Conservation (phyloP, 139 green algal species). For the Chlamydomonas schloesseri region DNA sequence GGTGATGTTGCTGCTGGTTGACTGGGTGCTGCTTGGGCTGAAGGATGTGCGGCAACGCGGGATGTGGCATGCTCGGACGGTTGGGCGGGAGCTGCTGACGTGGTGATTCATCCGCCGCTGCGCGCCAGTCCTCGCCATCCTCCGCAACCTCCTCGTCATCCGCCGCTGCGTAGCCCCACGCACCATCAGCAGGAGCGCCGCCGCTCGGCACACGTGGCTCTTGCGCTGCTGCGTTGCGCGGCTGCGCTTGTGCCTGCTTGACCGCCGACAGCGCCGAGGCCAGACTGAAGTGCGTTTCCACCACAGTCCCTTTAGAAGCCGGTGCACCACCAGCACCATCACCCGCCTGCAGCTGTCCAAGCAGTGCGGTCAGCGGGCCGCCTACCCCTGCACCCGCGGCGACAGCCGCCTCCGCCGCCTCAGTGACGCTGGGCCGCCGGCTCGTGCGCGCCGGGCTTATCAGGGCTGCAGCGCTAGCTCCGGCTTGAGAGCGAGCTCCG, state of each 20-base stretch:
- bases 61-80: no score
- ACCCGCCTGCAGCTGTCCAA: constrained; percentile 16
- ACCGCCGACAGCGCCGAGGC: background rate
- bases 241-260: no score
- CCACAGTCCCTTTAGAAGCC: background rate
- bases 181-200: background rate
- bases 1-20: background rate
- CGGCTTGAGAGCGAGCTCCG: background rate
- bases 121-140: no score
- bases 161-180: no score
- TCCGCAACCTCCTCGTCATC: no score
- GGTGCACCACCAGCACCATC: background rate
- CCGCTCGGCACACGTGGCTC: background rate
- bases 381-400: background rate
- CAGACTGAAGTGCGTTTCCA: constrained; percentile 23
- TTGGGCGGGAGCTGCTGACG: no score
- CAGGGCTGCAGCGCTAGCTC: no score
- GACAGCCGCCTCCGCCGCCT: background rate
- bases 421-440: constrained; percentile 2
- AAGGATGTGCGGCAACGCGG: background rate
- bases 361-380: constrained; percentile 10
- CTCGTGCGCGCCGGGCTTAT: background rate
- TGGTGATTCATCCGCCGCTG: no score
- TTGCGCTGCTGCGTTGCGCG: background rate
- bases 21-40: background rate